These are phyloP conservation scores for Torulaspora franciscae DNA, from an alignment of 805 yeast species.

Conservation along the genomic window DNA sequence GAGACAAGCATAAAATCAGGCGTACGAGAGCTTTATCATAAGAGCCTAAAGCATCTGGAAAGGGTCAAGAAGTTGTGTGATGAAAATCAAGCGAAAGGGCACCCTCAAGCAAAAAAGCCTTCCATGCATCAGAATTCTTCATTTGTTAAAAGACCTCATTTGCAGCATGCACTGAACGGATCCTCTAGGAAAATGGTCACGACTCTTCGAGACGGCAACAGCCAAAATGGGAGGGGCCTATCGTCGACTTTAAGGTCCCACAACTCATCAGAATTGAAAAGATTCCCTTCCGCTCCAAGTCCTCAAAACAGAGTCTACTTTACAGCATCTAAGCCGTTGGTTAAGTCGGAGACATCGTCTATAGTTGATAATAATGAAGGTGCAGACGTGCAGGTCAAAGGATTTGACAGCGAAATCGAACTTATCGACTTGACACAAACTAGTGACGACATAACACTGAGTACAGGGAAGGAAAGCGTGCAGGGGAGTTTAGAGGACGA, in stretches of 20 bases:
- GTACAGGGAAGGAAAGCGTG: conserved; percentile 5
- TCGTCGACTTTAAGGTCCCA: conserved; percentile 2
- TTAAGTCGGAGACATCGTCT: background rate
- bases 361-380: conserved; percentile 1
- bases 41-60: conserved; percentile 40
- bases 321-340: conserved; percentile 29
- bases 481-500: conserved; percentile 5
- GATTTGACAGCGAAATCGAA: conserved; percentile 16
- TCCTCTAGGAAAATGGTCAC: conserved; percentile 29
- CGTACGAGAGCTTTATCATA: conserved; percentile 36
- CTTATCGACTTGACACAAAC: conserved; percentile 20
- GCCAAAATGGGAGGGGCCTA: conserved; percentile 4
- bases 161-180: conserved; percentile 13
- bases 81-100: conserved; percentile 9
- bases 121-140: conserved; percentile 21
- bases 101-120: conserved; percentile 4
- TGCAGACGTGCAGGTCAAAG: conserved; percentile 5
- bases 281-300: background rate
- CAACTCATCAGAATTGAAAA: conserved; percentile 6
- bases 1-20: conserved; percentile 42
- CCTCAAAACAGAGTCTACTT: conserved; percentile 21
- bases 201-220: conserved; percentile 31
- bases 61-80: conserved; percentile 29
- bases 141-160: conserved; percentile 17
- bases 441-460: conserved; percentile 13